These are phyloP conservation scores for Basidioascus undulatus DNA, from an alignment of 768 basidiomycete species.

Conservation along the genomic window DNA sequence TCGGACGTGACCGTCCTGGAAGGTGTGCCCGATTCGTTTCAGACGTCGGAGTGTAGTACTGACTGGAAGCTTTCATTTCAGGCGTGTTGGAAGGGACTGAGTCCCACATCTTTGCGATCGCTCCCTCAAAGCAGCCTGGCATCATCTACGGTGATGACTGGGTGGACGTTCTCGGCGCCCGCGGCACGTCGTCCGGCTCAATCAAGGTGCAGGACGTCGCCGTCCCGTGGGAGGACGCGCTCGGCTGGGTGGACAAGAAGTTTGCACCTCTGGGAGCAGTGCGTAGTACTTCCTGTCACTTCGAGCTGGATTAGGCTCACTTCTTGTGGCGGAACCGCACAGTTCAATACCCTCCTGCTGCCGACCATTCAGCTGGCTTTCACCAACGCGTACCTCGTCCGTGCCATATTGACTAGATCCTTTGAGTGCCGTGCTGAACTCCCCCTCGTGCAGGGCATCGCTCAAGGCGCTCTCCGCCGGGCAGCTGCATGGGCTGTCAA, in stretches of 20 bases:
- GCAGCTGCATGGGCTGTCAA: background rate
- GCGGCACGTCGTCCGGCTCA: conserved; percentile 1
- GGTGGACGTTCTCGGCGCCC: conserved; percentile 1
- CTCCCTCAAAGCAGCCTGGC: background rate
- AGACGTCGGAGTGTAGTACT: background rate
- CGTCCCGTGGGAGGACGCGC: background rate
- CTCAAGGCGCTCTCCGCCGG: conserved; percentile 1
- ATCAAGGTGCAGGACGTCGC: background rate
- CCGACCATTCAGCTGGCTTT: conserved; percentile 2
- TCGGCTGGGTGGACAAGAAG: background rate
- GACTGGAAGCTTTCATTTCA: too few species aligned
- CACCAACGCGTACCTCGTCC: conserved; percentile 3
- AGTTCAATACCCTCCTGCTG: conserved; percentile 1
- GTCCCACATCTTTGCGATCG: conserved; percentile 1
- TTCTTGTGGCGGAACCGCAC: too few species aligned
- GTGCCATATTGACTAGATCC: too few species aligned
- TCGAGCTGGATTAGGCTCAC: too few species aligned
- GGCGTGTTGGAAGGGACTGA: background rate
- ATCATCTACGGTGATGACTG: conserved; percentile 4
- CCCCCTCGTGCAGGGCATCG: too few species aligned
- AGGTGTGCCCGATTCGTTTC: background rate
- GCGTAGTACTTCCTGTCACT: too few species aligned
- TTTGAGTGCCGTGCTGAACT: too few species aligned
- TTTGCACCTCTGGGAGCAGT: background rate
- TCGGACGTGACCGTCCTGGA: conserved; percentile 2